phyloP scores from a whole-genome alignment of 2,329 filamentous ascomycete species.

The Aspergillus uvarum region DNA sequence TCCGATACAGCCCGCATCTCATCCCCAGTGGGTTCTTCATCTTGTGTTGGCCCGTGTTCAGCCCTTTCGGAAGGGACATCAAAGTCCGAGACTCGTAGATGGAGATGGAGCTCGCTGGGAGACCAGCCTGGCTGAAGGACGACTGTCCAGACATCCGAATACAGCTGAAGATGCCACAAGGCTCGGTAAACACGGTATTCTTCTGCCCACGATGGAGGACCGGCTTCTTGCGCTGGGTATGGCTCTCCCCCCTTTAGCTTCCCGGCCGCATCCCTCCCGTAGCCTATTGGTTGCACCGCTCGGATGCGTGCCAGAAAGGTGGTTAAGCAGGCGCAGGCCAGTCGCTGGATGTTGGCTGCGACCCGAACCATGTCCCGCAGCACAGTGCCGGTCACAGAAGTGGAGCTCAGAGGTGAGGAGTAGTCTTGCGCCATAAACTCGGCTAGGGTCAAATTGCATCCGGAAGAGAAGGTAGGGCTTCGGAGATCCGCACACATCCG shows the following conservation, averaged over 20 bases:
- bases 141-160: neutral
- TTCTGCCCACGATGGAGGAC: neutral
- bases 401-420: neutral
- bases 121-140: too few species aligned
- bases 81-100: too few species aligned
- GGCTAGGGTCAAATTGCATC: neutral
- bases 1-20: too few species aligned
- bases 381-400: neutral
- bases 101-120: too few species aligned
- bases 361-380: neutral
- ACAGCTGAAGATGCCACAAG: neutral
- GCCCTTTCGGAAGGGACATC: too few species aligned
- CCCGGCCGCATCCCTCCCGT: neutral
- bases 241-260: too few species aligned
- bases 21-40: too few species aligned
- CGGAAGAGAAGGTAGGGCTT: fast-evolving
- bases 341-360: neutral
- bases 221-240: too few species aligned
- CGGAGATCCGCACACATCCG: neutral
- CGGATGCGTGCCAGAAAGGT: neutral
- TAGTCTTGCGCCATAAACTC: neutral
- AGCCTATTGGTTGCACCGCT: neutral
- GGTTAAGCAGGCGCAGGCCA: neutral
- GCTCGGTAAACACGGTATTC: neutral
- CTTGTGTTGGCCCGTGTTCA: too few species aligned